Conservation (phyloP, 305 asterid genomes). For the Solanum hybrid region DNA sequence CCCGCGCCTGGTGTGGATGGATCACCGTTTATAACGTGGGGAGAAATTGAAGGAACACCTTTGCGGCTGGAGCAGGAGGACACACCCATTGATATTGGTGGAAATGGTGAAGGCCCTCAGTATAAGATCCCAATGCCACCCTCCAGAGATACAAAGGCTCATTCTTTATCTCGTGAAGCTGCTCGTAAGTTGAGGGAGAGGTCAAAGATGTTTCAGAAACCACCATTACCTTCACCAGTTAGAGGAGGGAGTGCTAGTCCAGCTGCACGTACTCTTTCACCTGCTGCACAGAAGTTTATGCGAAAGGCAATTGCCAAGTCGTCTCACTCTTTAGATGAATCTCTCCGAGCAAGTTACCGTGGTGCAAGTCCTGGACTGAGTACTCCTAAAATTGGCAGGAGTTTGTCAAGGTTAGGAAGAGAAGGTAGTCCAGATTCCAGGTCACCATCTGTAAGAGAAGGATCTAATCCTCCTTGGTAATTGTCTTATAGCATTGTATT, state of each 20-base stretch:
- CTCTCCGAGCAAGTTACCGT: constrained; percentile 85
- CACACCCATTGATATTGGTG: constrained; percentile 87
- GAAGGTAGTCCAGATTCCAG: constrained; percentile 45
- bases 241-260: constrained; percentile 96
- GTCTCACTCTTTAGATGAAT: constrained; percentile 68
- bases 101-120: constrained; percentile 76
- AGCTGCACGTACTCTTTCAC: constrained; percentile 42
- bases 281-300: constrained; percentile 92
- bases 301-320: constrained; percentile 84
- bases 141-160: constrained; percentile 80
- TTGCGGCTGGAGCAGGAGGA: constrained; percentile 87
- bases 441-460: constrained; percentile 69
- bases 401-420: constrained; percentile 79
- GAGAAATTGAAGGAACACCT: constrained; percentile 96
- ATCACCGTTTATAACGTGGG: constrained; percentile 92
- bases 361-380: constrained; percentile 72
- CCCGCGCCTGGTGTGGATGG: constrained; percentile 89
- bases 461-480: constrained; percentile 70
- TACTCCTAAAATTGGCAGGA: constrained; percentile 79
- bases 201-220: constrained; percentile 83
- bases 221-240: constrained; percentile 78
- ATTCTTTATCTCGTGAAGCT: constrained; percentile 85
- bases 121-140: constrained; percentile 83
- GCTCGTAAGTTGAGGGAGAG: constrained; percentile 81
- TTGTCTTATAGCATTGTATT: constrained; percentile 9